phyloP scores from a whole-genome alignment of 1,284 basidiomycete species.

The Cryptococcus sp. region DNA sequence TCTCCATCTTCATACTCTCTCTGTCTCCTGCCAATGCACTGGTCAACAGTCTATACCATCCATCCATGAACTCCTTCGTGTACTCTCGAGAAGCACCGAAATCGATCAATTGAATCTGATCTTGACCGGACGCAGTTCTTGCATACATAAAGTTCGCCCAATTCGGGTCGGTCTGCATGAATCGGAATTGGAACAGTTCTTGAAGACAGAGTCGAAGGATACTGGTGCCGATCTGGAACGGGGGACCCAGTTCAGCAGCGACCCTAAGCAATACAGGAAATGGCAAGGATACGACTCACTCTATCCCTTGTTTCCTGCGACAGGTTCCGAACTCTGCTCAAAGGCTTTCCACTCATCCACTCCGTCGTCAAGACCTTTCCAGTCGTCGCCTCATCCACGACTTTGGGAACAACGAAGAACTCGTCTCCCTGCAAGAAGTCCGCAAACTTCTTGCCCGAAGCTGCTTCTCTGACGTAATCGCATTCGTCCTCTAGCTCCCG shows the following conservation, averaged over 20 bases:
- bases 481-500: conserved; percentile 94
- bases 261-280: background rate
- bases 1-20: conserved; percentile 71
- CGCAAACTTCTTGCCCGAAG: conserved; percentile 68
- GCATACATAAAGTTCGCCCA: conserved; percentile 95
- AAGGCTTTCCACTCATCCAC: conserved; percentile 75
- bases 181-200: conserved; percentile 85
- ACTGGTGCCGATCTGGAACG: conserved; percentile 71
- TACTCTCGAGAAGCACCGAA: conserved; percentile 94
- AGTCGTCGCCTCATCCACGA: conserved; percentile 73
- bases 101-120: conserved; percentile 84
- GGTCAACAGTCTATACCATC: conserved; percentile 77
- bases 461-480: conserved; percentile 85
- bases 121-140: background rate
- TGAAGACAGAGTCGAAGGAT: conserved; percentile 84
- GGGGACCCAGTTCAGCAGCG: background rate
- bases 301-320: conserved; percentile 72
- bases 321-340: conserved; percentile 65
- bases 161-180: conserved; percentile 99
- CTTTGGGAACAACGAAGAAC: conserved; percentile 81
- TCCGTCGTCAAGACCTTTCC: conserved; percentile 87
- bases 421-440: conserved; percentile 61
- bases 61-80: conserved; percentile 81
- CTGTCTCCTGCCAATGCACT: conserved; percentile 74
- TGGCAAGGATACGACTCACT: conserved; percentile 56